Base-by-base conservation (phyloP, 1,284 basidiomycete genomes). In the Golubevia pallescens region DNA sequence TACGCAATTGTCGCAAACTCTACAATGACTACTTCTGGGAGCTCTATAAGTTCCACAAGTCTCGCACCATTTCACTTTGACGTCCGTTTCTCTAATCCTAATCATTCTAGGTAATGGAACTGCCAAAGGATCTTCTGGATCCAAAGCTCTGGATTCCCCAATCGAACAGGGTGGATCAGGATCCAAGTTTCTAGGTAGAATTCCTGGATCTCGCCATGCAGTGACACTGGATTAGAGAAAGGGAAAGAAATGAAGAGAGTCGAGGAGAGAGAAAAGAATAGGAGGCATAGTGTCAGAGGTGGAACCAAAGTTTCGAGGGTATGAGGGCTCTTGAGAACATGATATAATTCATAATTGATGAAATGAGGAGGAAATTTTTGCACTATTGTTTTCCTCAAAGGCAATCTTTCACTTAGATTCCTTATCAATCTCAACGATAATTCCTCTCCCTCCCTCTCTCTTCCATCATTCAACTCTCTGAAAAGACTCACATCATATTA, bases 1-100 rank as follows among this genome's bases (percentile, higher is more conserved):
- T 6, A 86, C 79, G 62, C 84, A 86, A 62, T 82, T 83, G 55
- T 86, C 80, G 69, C 84, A 86, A 1, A 80, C 69, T 8, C 84
- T 65, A 59, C 84, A 86, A 59, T 86, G 84, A 28, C 77, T 80
- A 60, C 68, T 70, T 16, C 84, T 68, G 0, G 84, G 84, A 5
- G 84, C 78, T 4, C 84, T 67, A 58, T 85, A 86, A 1, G 76
- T 73, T 1, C 73, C 70, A 60, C 84, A 86, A 19, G 83, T 80
- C 60, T 78, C 73, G 67, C 84, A 86, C 84, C 84, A 86, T 48
- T 80, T 80, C 20, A 75, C 68, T 51, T 69, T 61, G 28, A 84
- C 63, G 54, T 66, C 63, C 32, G 51, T 69, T 13, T 61, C 67
- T 24, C 59, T 52, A 8, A 73, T 67, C 28, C 66, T 64, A 21